phyloP scores from a whole-genome alignment of 139 green algal species.

The Coelastrella sp. region DNA sequence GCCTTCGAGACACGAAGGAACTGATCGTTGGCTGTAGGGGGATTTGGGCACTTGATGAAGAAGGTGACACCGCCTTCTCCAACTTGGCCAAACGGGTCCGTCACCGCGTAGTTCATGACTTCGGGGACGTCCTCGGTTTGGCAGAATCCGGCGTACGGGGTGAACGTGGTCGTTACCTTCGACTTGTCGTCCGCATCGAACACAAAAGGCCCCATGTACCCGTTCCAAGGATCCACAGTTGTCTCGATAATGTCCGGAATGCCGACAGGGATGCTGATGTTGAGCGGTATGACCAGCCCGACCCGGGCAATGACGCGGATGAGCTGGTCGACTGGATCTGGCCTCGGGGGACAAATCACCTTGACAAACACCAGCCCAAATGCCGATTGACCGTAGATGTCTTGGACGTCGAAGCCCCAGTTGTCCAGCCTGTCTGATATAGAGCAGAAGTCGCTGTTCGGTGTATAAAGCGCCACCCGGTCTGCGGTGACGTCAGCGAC shows the following conservation, averaged over 20 bases:
- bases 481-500: not conserved
- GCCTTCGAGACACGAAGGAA: not conserved
- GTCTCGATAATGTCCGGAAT: not conserved
- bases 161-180: conserved; percentile 3
- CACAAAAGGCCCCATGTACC: not conserved
- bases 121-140: conserved; percentile 7
- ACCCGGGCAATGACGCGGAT: not conserved
- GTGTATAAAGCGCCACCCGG: not conserved
- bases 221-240: conserved; percentile 22
- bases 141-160: conserved; percentile 23
- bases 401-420: conserved; percentile 31
- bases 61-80: not conserved
- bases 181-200: not conserved
- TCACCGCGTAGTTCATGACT: conserved; percentile 20
- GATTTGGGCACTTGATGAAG: not conserved
- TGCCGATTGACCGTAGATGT: conserved; percentile 7
- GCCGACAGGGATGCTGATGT: not conserved
- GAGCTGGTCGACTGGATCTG: not conserved
- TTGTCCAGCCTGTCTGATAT: not conserved
- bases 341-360: conserved; percentile 16
- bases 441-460: conserved; percentile 12
- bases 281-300: not conserved
- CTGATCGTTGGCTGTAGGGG: conserved; percentile 16
- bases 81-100: conserved; percentile 28
- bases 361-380: conserved; percentile 28